Evolutionary conservation across 805 yeast genomes (phyloP).

Genomic region (Metschnikowia anglica): DNA sequence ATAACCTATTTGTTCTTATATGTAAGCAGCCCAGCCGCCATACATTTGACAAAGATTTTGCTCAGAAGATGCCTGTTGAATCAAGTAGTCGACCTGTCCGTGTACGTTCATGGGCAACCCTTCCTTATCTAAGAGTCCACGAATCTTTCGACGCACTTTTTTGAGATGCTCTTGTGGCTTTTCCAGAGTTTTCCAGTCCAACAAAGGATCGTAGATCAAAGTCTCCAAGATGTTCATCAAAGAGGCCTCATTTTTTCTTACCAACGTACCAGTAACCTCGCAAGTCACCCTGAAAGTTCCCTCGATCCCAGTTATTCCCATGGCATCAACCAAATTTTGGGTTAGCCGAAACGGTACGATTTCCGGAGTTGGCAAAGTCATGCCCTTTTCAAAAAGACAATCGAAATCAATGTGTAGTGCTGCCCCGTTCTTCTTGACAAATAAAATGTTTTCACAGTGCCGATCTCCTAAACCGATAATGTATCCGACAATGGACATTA

Average conservation of each 20-base stretch:
- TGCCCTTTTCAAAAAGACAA: conserved; percentile 87
- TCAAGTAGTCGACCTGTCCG: conserved; percentile 88
- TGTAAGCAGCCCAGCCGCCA: conserved; percentile 75
- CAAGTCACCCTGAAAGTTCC: conserved; percentile 85
- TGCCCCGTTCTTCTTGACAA: conserved; percentile 71
- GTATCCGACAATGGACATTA: conserved; percentile 96
- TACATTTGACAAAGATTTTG: conserved; percentile 83
- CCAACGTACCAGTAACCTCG: conserved; percentile 73
- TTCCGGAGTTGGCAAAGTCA: conserved; percentile 77
- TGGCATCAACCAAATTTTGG: conserved; percentile 82
- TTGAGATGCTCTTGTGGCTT: conserved; percentile 68
- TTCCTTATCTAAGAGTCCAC: conserved; percentile 77
- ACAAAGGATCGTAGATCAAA: conserved; percentile 86
- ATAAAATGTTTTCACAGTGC: conserved; percentile 86
- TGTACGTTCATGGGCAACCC: conserved; percentile 85
- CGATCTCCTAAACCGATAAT: conserved; percentile 94
- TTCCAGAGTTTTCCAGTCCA: conserved; percentile 62
- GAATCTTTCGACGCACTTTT: conserved; percentile 71
- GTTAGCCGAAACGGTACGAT: conserved; percentile 93
- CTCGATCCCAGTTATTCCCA: conserved; percentile 85
- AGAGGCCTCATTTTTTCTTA: conserved; percentile 77
- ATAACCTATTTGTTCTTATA: too few relatives aligned
- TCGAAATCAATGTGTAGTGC: conserved; percentile 95
- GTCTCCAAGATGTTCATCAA: conserved; percentile 90
- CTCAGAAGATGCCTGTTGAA: conserved; percentile 73